Evolutionary conservation across 345 rosid species (phyloP), one percentile per base, ranked within the genome.

Genomic region (Eucalyptus melliodora): DNA sequence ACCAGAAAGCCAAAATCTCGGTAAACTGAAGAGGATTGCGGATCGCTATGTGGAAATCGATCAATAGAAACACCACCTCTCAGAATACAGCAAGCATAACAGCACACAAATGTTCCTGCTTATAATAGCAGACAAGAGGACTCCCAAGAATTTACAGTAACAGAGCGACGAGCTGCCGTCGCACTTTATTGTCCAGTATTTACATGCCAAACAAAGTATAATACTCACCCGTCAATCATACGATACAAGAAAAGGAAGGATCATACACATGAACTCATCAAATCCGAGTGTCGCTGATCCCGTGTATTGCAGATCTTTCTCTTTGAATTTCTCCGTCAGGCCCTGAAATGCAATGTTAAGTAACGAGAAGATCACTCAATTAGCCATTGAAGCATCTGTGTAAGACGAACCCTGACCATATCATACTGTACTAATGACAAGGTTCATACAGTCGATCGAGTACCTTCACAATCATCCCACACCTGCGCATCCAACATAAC

Each of bases 391-490:
- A 19, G 44, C 82, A 37, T 34, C 45, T 19, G 44, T 19, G 45
- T 31, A 67, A 8, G 42, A 31, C n/a, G 6, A 27, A 26, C 67
- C 67, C 16, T 60, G 67, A 60, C 67, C 16, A 26, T 27, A 60
- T 60, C 77, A 65, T 65, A 15, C 11, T 7, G 37, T 65, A 65
- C 37, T 72, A 10, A 34, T 11, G 45, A 72, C 82, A 19, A 5
- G 2, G 82, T 37, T 9, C 26, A 72, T 9, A 72, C 3, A 17
- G 26, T 72, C 11, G 26, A 34, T 34, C 21, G 21, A 34, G 82
- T 72, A 72, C 98, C 99, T 95, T 96, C 40, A 96, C 90, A 89
- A 95, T 95, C 95, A 95, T 90, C 88, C 97, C 96, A 27, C 96
- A 96, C 88, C 98, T 96, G 95, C 94, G 90, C 37, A 87, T 90